Percentiles rank a stretch among this genome's conserved stretches.
phyloP scores from a whole-genome alignment of 305 asterid species.

The Striga hermonthica region DNA sequence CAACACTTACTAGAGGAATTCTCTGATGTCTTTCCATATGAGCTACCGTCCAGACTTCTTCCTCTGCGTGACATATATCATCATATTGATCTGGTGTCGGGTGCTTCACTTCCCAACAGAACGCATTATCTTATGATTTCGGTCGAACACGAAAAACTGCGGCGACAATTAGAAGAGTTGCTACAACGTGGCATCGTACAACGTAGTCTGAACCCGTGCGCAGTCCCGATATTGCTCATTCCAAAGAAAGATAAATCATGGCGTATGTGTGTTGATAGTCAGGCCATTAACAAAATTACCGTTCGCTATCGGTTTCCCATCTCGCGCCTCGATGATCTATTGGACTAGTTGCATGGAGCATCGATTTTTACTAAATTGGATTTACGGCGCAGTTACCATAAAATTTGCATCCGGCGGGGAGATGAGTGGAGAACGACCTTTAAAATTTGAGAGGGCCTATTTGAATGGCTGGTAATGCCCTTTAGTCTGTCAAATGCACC shows the following conservation, averaged over 20 bases:
- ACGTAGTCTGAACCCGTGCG: not conserved
- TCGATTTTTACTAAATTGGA: too few relatives aligned
- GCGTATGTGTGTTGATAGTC: not conserved
- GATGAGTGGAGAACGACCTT: too few relatives aligned
- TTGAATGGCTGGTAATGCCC: too few relatives aligned
- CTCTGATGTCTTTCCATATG: not conserved
- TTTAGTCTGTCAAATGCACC: too few relatives aligned
- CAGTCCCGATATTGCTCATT: not conserved
- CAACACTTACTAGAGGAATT: not conserved
- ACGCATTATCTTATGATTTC: not conserved
- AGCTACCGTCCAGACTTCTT: not conserved
- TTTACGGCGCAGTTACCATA: too few relatives aligned
- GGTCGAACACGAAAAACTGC: not conserved
- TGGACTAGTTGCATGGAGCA: too few relatives aligned
- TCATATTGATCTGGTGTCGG: not conserved
- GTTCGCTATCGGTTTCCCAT: not conserved
- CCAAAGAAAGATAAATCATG: not conserved
- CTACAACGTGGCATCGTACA: not conserved
- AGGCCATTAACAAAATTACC: not conserved
- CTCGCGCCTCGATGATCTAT: not conserved
- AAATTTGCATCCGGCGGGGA: too few relatives aligned
- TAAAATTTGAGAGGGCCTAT: too few relatives aligned
- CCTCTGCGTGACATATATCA: not conserved
- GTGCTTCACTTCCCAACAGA: not conserved
- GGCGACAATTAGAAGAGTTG: not conserved